A percentile compares a stretch with the other conserved stretches of the same genome.
Evolutionary conservation across 371 early-diverging fungal species (phyloP).

Genomic region (Capniomyces stellatus): DNA sequence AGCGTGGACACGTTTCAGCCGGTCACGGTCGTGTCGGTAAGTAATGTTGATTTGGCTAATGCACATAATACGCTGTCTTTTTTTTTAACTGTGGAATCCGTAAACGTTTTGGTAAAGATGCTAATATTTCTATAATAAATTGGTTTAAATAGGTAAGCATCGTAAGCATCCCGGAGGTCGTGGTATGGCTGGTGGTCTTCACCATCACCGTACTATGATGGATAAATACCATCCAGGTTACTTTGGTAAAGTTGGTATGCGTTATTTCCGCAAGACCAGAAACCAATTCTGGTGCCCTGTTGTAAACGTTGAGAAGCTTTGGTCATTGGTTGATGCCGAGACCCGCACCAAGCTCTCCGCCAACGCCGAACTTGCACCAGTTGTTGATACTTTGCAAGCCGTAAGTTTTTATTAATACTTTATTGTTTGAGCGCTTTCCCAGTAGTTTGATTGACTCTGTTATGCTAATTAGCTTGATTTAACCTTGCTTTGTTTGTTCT

Average conservation of each 20-base stretch:
- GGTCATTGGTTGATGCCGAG: constrained; percentile 86
- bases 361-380: constrained; percentile 83
- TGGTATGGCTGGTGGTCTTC: constrained; percentile 99
- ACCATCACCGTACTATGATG: constrained; percentile 99
- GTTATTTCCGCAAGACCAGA: constrained; percentile 93
- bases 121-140: not conserved
- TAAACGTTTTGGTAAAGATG: too few species aligned
- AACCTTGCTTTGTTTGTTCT: not conserved
- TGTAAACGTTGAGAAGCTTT: constrained; percentile 88
- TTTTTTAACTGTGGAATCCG: too few species aligned
- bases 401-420: constrained; percentile 19
- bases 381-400: constrained; percentile 75
- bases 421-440: constrained; percentile 6
- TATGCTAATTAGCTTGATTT: constrained; percentile 18
- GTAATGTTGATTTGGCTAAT: too few species aligned
- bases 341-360: constrained; percentile 65
- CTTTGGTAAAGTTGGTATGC: constrained; percentile 99
- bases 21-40: constrained; percentile 80
- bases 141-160: constrained; percentile 74
- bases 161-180: constrained; percentile 99
- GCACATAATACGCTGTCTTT: too few species aligned
- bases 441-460: not conserved
- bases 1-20: constrained; percentile 85
- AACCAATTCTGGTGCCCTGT: constrained; percentile 75
- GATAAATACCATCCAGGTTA: constrained; percentile 99